Conservation (phyloP, 768 basidiomycete genomes). For the Auricularia sp. region DNA sequence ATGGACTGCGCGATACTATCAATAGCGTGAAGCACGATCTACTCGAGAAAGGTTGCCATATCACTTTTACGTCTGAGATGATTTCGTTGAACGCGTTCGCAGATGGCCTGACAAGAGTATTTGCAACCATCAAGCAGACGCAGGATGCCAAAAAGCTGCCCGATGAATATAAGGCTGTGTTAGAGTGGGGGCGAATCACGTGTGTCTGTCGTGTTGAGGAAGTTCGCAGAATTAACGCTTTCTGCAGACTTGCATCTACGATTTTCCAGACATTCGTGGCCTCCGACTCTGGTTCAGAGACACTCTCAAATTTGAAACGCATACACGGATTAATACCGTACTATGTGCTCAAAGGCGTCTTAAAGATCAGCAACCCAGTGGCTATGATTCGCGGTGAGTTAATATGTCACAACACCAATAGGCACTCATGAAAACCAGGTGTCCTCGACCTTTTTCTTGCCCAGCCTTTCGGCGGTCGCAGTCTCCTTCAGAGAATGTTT, state of each 20-base stretch:
- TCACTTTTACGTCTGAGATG: constrained; percentile 2
- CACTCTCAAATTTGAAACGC: constrained; percentile 77
- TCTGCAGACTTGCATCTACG: constrained; percentile 77
- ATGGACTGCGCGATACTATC: constrained; percentile 72
- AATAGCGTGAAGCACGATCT: constrained; percentile 87
- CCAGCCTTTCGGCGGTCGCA: constrained; percentile 89
- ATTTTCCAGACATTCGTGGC: constrained; percentile 94
- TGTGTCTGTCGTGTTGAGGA: constrained; percentile 29
- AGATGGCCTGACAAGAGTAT: constrained; percentile 87
- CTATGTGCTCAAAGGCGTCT: constrained; percentile 84
- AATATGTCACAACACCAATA: neutral
- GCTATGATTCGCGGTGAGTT: constrained; percentile 80
- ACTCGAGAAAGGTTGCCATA: constrained; percentile 59
- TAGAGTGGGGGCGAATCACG: constrained; percentile 98
- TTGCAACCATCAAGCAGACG: constrained; percentile 76
- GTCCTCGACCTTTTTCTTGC: constrained; percentile 93
- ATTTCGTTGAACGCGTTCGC: neutral
- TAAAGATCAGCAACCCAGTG: constrained; percentile 91
- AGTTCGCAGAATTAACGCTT: too few relatives aligned
- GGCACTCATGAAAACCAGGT: constrained; percentile 20
- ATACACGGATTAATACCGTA: constrained; percentile 97
- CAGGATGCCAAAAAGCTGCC: constrained; percentile 70
- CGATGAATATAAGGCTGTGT: constrained; percentile 71
- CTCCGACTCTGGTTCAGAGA: constrained; percentile 83
- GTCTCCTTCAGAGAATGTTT: constrained; percentile 93